Base-by-base conservation (phyloP, 352 stramenopile species). In the Thalassiosira livingstoniorum region DNA sequence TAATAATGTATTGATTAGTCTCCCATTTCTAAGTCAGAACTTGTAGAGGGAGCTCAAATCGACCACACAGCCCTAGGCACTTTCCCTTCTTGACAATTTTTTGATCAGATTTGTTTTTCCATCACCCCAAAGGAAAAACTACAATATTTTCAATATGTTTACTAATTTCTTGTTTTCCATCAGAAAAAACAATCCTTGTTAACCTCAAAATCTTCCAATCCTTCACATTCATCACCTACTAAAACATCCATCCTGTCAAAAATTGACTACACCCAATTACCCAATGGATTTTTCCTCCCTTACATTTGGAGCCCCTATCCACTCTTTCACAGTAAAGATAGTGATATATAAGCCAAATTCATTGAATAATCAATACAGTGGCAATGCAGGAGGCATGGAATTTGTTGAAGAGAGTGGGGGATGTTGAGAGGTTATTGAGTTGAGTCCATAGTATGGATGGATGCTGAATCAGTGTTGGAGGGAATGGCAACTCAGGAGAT, bases 281-380 rank as follows among this genome's bases (percentile, higher is more conserved):
- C 96, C 43, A 77, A 87, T 97, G 98, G 98, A 51, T 93, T 94
- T 66, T 95, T 97, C 0, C 91, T 99, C 80, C 97, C 99, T 63
- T 92, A 96, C 61, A 96, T 98, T 32, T 99, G 98, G 98, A 91
- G 99, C 32, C 91, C 98, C 2, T 95, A 98, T 62, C 98, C 98
- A 1, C 90, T 99, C 34, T 98, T 98, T 81, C 93, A 95, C 32
- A 95, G 97, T 51, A 80, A 82, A 4, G 96, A 98, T 42, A 99
- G 99, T 88, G 96, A 98, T 58, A n/a, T n/a, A n/a, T 95, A 98
- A 2, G 92, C 98, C 23, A 96, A 99, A 91, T 97, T 97, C 4
- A 98, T 99, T 18, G 90, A 97, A 79, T 97, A 99, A 64, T 87
- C 99, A 7, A 94, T 96, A 31, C 70, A 2, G 91, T 96, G 35